These are phyloP conservation scores for Melampsora larici-populina DNA, from an alignment of 1,284 basidiomycete genomes.

Conservation along the genomic window DNA sequence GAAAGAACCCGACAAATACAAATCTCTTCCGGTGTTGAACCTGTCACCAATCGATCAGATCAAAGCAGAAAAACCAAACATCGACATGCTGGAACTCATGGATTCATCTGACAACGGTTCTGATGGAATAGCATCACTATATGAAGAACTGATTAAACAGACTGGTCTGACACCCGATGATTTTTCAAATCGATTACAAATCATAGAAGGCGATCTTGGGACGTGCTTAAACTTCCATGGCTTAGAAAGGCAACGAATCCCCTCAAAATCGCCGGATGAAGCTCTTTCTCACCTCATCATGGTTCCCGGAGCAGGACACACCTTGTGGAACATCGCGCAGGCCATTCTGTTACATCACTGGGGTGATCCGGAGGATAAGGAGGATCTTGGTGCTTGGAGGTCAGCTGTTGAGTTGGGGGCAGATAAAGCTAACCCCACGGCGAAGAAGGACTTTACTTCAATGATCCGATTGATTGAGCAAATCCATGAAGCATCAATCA, in stretches of 20 bases:
- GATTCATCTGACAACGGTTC: conserved; percentile 7
- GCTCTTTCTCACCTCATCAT: neutral
- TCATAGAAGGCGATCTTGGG: too few relatives aligned
- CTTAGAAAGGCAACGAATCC: neutral
- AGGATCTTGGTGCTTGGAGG: too few relatives aligned
- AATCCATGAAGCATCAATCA: conserved; percentile 7
- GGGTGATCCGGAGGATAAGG: too few relatives aligned
- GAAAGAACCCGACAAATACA: too few relatives aligned
- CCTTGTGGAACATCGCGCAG: too few relatives aligned
- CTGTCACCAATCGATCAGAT: neutral
- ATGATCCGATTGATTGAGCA: conserved; percentile 11
- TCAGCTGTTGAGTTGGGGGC: too few relatives aligned
- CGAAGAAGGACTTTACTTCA: too few relatives aligned
- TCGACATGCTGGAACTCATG: conserved; percentile 11
- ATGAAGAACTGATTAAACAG: neutral
- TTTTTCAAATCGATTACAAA: conserved; percentile 8
- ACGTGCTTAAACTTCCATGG: neutral
- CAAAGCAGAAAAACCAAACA: neutral
- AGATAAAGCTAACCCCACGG: too few relatives aligned
- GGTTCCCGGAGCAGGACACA: neutral
- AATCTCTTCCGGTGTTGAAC: neutral
- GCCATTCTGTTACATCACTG: too few relatives aligned
- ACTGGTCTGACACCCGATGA: neutral
- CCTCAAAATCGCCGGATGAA: neutral
- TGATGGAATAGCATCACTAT: neutral